Evolutionary conservation across 768 basidiomycete genomes (phyloP).

Genomic region (Tylopilus sp.): DNA sequence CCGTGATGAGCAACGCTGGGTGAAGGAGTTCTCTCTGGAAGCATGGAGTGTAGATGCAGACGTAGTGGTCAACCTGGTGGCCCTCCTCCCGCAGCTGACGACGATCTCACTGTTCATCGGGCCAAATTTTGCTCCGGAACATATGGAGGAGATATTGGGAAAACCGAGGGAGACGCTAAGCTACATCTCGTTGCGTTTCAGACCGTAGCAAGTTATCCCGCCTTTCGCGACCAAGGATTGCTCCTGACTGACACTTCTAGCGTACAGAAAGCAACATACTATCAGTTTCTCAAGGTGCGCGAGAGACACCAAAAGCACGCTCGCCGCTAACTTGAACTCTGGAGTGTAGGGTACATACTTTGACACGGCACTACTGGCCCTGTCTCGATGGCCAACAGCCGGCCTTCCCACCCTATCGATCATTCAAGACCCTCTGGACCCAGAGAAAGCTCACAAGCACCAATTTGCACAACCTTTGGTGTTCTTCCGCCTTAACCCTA

Average conservation of each 20-base stretch:
- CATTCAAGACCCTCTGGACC: slow-evolving; percentile 60
- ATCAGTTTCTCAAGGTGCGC: slow-evolving; percentile 71
- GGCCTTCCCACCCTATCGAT: slow-evolving; percentile 52
- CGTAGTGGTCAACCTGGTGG: slow-evolving; percentile 65
- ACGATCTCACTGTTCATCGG: slow-evolving; percentile 67
- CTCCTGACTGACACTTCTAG: slow-evolving; percentile 25
- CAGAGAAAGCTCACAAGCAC: slow-evolving; percentile 32
- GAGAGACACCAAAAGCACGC: background rate
- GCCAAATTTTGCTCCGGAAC: slow-evolving; percentile 74
- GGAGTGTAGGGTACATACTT: slow-evolving; percentile 73
- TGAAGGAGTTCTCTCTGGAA: slow-evolving; percentile 51
- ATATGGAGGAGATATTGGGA: slow-evolving; percentile 66
- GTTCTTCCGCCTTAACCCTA: slow-evolving; percentile 66
- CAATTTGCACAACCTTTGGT: slow-evolving; percentile 85
- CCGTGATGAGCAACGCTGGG: slow-evolving; percentile 34
- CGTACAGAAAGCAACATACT: slow-evolving; percentile 72
- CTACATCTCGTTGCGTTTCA: slow-evolving; percentile 66
- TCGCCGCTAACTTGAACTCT: slow-evolving; percentile 1
- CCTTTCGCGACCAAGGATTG: background rate
- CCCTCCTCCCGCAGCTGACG: slow-evolving; percentile 48
- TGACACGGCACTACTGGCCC: slow-evolving; percentile 60
- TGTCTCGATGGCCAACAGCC: slow-evolving; percentile 59
- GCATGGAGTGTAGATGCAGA: slow-evolving; percentile 75
- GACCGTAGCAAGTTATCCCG: slow-evolving; percentile 65
- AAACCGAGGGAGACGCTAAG: slow-evolving; percentile 44